phyloP scores from a whole-genome alignment of 2,329 filamentous ascomycete genomes.

The Sclerotiophoma versabilis region DNA sequence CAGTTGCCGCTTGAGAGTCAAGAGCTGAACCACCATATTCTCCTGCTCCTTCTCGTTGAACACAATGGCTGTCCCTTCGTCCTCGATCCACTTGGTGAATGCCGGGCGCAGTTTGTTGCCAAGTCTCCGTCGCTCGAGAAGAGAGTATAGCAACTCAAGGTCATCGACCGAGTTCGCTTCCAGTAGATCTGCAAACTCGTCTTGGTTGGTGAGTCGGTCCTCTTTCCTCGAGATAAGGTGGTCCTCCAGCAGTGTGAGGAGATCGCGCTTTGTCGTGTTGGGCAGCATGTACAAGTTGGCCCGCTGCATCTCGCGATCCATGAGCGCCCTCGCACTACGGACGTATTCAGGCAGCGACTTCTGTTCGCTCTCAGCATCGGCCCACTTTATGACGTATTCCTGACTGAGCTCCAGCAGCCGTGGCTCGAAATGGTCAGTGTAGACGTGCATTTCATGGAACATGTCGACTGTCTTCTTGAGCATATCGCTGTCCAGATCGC shows the following conservation, averaged over 20 bases:
- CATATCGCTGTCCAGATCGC: conserved; percentile 65
- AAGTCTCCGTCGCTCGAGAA: conserved; percentile 76
- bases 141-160: conserved; percentile 76
- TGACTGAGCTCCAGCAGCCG: conserved; percentile 72
- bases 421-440: conserved; percentile 80
- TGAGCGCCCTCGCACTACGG: conserved; percentile 69
- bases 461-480: conserved; percentile 80
- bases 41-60: conserved; percentile 79
- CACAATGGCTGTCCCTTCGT: conserved; percentile 78
- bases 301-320: conserved; percentile 74
- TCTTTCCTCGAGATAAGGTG: conserved; percentile 75
- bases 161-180: conserved; percentile 72
- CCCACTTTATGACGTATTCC: conserved; percentile 73
- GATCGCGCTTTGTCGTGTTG: conserved; percentile 77
- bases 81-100: conserved; percentile 81
- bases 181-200: conserved; percentile 75
- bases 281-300: conserved; percentile 85
- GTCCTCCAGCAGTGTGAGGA: conserved; percentile 76
- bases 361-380: conserved; percentile 67
- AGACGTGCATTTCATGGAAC: conserved; percentile 84
- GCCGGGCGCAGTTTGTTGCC: conserved; percentile 73
- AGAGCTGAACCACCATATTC: conserved; percentile 83
- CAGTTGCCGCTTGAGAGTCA: conserved; percentile 80
- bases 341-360: conserved; percentile 78
- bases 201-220: conserved; percentile 61